Conservation (phyloP, 169 alveolate genomes). For the Blepharisma undulans region DNA sequence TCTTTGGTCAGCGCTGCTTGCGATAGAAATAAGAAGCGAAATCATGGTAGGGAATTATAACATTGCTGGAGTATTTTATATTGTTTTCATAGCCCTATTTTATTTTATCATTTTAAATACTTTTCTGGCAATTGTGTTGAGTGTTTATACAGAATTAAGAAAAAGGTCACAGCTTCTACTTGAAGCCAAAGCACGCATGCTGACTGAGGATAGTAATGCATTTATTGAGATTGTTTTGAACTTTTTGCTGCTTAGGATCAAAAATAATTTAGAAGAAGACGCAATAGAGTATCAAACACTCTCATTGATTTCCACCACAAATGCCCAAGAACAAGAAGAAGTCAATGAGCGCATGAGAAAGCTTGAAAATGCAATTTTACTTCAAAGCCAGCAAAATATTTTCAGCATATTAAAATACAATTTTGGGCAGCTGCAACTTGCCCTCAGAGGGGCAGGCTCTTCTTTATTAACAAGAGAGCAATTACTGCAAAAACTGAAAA, state of each 20-base stretch:
- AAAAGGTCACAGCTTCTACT: constrained; percentile 22
- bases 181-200: constrained; percentile 49
- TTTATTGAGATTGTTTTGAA: constrained; percentile 33
- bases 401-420: not conserved
- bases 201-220: constrained; percentile 6
- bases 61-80: constrained; percentile 11
- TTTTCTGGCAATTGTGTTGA: constrained; percentile 41
- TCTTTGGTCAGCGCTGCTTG: constrained; percentile 29
- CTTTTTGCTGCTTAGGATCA: constrained; percentile 37
- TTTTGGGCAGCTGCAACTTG: constrained; percentile 12
- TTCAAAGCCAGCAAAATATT: not conserved
- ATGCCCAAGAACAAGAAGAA: not conserved
- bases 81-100: constrained; percentile 39
- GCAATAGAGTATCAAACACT: constrained; percentile 19
- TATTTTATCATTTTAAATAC: constrained; percentile 35
- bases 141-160: constrained; percentile 35
- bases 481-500: not conserved
- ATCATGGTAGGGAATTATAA: not conserved
- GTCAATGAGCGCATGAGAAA: not conserved
- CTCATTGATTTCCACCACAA: not conserved
- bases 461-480: constrained; percentile 12
- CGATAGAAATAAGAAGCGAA: not conserved
- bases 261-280: constrained; percentile 14
- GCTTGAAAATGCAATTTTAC: not conserved
- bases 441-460: not conserved